These are phyloP conservation scores for Pinus tabuliformis DNA, from an alignment of 75 land plant genomes.

Conservation along the genomic window DNA sequence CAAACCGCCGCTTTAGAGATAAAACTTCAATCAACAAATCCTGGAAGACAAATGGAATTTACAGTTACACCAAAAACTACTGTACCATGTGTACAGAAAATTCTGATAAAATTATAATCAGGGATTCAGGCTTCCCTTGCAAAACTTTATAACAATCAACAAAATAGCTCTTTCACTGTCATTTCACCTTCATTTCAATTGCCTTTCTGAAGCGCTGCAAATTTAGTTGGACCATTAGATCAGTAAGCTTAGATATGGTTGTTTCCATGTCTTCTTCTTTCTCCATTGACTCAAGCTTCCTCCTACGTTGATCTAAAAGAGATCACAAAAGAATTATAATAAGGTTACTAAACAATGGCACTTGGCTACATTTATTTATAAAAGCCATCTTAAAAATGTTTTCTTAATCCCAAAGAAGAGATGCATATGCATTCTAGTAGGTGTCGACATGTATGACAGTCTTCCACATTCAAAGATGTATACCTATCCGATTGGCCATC, in stretches of 20 bases:
- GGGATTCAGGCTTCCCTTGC: background rate
- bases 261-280: constrained; percentile 65
- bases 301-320: constrained; percentile 61
- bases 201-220: constrained; percentile 44
- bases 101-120: background rate
- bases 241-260: constrained; percentile 55
- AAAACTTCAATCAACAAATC: constrained; percentile 55
- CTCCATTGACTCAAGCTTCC: constrained; percentile 57
- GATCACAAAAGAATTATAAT: background rate
- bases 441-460: background rate
- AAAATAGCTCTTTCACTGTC: background rate
- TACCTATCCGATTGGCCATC: constrained; percentile 60
- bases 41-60: constrained; percentile 23
- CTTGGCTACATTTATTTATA: background rate
- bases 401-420: background rate
- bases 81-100: background rate
- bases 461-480: background rate
- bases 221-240: constrained; percentile 42
- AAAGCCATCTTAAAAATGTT: background rate
- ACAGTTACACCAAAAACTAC: background rate
- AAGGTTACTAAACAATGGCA: background rate
- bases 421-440: too few relatives aligned
- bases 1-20: constrained; percentile 33
- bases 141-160: background rate
- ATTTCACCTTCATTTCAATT: constrained; percentile 67